These are phyloP conservation scores for Vachellia collinsii DNA, from an alignment of 306 rosid species.

Conservation along the genomic window DNA sequence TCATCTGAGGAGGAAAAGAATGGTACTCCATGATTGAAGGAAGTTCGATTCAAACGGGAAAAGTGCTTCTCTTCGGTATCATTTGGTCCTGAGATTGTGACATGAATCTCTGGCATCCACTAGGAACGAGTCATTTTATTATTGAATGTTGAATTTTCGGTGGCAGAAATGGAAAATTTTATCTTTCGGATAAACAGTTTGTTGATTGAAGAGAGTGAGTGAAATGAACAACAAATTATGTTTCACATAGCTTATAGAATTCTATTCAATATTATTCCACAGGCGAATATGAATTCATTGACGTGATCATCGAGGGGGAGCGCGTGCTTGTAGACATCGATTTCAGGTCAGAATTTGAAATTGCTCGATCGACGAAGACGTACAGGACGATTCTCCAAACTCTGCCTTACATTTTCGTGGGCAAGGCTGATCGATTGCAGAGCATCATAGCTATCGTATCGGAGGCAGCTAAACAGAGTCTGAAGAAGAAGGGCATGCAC, in stretches of 20 bases:
- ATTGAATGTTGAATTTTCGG: background rate
- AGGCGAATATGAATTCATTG: conserved; percentile 84
- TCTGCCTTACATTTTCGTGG: conserved; percentile 66
- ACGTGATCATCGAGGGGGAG: conserved; percentile 60
- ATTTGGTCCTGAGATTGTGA: background rate
- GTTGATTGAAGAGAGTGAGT: background rate
- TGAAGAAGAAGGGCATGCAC: conserved; percentile 72
- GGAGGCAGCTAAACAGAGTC: conserved; percentile 79
- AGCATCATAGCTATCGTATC: conserved; percentile 57
- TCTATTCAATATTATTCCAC: background rate
- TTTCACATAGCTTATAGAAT: background rate
- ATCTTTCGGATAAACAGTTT: background rate
- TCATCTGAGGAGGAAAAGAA: background rate
- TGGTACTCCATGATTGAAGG: background rate
- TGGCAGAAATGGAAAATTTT: background rate
- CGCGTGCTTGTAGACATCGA: conserved; percentile 65
- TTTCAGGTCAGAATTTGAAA: conserved; percentile 82
- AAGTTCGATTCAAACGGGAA: background rate
- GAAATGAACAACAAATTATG: background rate
- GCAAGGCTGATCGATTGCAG: conserved; percentile 62
- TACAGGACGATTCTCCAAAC: conserved; percentile 69
- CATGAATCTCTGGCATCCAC: background rate
- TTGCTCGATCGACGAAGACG: conserved; percentile 72
- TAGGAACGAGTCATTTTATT: background rate
- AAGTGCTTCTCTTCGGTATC: background rate